Evolutionary conservation across 805 yeast species (phyloP), one percentile per base, ranked within the genome.

Genomic region (Saccharomycopsis amapae): DNA sequence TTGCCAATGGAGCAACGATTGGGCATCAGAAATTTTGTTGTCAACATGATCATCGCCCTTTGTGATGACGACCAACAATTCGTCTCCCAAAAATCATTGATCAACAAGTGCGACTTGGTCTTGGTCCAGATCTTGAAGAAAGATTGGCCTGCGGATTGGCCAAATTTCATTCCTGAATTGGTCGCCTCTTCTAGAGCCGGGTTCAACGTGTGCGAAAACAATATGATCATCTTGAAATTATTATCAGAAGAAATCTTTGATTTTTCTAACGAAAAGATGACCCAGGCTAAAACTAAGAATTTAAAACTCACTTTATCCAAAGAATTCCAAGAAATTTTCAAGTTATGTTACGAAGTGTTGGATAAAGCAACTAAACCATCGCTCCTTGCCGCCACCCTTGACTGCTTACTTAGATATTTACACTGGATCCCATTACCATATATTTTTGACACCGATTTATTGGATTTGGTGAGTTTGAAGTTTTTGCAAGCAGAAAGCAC

Each of bases 131-230:
- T 93, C 43, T 76, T 93, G 59, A 93, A 93, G 60, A 97, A 93
- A 66, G 99, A 93, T 62, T 93, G 99, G 99, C 99, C 99, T 28
- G 86, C 81, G 56, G 85, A 89, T 62, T 93, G 99, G 99, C 97
- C 97, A 17, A 85, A 82, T 57, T 93, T 93, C 58, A 84, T 93
- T 42, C 96, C 96, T 15, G 98, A 93, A 62, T 76, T 93, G 46
- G 93, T 90, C 39, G 76, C 74, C 50, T 81, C 95, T 53, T 81
- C 94, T 38, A 77, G 86, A 53, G 78, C 90, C 12, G 81, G 93
- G 19, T 78, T 85, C 63, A 90, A 88, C 58, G 96, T 93, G 43
- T 93, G 98, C 68, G 98, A 93, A 65, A 93, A 93, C 68, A 93
- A 93, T 66, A 90, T 93, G 97, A 79, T 81, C 51, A 89, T 93